phyloP scores from a whole-genome alignment of 495 filamentous ascomycete genomes.

The Gamarada debralockiae region DNA sequence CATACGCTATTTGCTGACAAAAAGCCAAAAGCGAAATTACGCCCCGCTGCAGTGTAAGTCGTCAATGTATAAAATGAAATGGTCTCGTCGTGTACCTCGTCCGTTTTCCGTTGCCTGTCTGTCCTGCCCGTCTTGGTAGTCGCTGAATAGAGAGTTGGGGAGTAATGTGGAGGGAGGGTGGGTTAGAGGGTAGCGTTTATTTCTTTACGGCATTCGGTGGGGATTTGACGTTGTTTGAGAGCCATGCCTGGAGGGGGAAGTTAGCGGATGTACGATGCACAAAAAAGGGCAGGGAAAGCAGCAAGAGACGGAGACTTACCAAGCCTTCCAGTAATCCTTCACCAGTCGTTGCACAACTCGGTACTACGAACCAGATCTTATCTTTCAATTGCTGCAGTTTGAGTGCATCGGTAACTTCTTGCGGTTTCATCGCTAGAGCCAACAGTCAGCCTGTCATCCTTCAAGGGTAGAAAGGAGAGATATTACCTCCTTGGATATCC shows the following conservation, averaged over 20 bases:
- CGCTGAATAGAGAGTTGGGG: too few relatives aligned
- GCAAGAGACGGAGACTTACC: constrained; percentile 41
- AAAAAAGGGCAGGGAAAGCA: background rate
- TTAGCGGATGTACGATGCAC: constrained; percentile 6
- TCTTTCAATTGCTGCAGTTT: constrained; percentile 83
- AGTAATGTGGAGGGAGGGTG: background rate
- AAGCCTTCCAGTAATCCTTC: constrained; percentile 94
- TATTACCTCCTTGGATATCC: constrained; percentile 80
- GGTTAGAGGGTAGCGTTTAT: constrained; percentile 20
- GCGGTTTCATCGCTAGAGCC: constrained; percentile 71
- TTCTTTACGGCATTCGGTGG: constrained; percentile 51
- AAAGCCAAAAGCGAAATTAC: too few relatives aligned
- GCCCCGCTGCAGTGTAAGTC: constrained; percentile 4
- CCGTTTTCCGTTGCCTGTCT: too few relatives aligned
- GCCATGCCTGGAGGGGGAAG: constrained; percentile 61
- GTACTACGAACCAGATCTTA: constrained; percentile 94
- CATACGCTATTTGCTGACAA: too few relatives aligned
- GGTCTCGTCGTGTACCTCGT: background rate
- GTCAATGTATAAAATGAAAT: constrained; percentile 38
- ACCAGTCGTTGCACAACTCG: constrained; percentile 89
- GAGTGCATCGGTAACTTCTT: constrained; percentile 82
- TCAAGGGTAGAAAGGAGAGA: constrained; percentile 15
- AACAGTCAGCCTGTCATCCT: background rate
- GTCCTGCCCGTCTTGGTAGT: too few relatives aligned
- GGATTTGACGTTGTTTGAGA: constrained; percentile 90